phyloP scores from a whole-genome alignment of 2,329 filamentous ascomycete species.

The Elsinoe arachidis region DNA sequence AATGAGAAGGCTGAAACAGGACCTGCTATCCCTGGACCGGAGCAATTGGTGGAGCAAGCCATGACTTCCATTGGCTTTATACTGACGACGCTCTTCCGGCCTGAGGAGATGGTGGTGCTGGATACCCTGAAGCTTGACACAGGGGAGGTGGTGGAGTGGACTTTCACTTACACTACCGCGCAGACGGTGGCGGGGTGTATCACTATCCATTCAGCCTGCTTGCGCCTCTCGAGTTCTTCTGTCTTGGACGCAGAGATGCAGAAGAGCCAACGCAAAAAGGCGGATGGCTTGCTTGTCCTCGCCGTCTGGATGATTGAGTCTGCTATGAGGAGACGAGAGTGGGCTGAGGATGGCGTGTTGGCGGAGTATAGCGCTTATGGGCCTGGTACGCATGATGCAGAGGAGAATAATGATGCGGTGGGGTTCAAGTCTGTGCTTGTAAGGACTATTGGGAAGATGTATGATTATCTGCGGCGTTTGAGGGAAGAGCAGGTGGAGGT shows the following conservation, averaged over 20 bases:
- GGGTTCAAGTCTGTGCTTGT: constrained; percentile 25
- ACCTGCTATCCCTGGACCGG: no score
- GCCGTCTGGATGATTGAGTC: constrained; percentile 21
- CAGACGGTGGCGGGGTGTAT: constrained; percentile 21
- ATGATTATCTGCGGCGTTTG: constrained; percentile 11
- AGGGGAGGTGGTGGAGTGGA: constrained; percentile 21
- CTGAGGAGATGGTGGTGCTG: constrained; percentile 21
- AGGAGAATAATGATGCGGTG: constrained; percentile 22
- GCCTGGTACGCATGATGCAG: constrained; percentile 20
- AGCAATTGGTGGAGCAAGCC: background rate
- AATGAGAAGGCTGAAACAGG: no score
- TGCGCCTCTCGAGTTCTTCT: background rate
- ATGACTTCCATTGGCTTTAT: background rate
- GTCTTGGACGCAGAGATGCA: background rate
- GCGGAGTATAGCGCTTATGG: constrained; percentile 22
- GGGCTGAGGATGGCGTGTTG: constrained; percentile 21
- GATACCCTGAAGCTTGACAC: constrained; percentile 22
- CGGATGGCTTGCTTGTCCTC: constrained; percentile 20
- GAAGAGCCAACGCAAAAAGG: background rate
- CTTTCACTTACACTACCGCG: constrained; percentile 24
- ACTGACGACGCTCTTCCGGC: constrained; percentile 21
- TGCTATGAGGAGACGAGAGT: constrained; percentile 20
- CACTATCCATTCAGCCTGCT: constrained; percentile 16
- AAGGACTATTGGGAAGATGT: constrained; percentile 21
- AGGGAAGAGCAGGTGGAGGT: constrained; percentile 12